These are phyloP conservation scores for Zychaea mexicana DNA, from an alignment of 371 early-diverging fungal genomes.

Conservation along the genomic window DNA sequence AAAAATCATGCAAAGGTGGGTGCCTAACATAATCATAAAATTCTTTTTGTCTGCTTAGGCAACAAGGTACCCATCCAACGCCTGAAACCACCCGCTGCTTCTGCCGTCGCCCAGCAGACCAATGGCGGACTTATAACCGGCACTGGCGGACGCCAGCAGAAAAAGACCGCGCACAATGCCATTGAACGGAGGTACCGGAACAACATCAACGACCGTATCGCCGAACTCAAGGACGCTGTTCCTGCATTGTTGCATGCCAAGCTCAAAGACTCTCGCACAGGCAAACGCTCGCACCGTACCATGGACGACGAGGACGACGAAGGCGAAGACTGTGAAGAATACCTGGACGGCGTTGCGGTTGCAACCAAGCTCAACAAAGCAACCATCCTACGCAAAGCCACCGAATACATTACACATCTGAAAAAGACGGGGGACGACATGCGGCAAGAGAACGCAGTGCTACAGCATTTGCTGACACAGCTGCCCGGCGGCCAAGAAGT, in stretches of 20 bases:
- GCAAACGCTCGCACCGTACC: conserved; percentile 40
- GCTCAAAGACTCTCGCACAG: conserved; percentile 45
- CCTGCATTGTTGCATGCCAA: conserved; percentile 79
- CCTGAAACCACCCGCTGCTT: conserved; percentile 25
- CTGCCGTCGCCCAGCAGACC: conserved; percentile 10
- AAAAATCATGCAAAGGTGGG: no score
- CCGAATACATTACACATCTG: conserved; percentile 85
- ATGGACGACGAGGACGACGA: conserved; percentile 58
- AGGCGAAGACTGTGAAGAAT: conserved; percentile 63
- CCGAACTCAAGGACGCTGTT: conserved; percentile 81
- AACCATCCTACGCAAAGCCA: conserved; percentile 83
- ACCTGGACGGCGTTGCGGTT: conserved; percentile 66
- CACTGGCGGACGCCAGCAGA: conserved; percentile 40
- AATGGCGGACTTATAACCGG: background rate
- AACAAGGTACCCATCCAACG: conserved; percentile 44
- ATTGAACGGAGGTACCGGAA: conserved; percentile 92
- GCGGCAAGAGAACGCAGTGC: conserved; percentile 51
- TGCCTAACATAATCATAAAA: no score
- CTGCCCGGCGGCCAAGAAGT: conserved; percentile 60
- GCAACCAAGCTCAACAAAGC: conserved; percentile 90
- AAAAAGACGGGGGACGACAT: conserved; percentile 63
- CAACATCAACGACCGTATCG: conserved; percentile 92
- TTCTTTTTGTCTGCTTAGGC: background rate
- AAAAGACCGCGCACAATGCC: conserved; percentile 92
- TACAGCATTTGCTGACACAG: conserved; percentile 52